A percentile compares a stretch with the other conserved stretches of the same genome.
These are phyloP conservation scores for Lavandula angustifolia DNA, from an alignment of 257 asterid species.

Conservation along the genomic window DNA sequence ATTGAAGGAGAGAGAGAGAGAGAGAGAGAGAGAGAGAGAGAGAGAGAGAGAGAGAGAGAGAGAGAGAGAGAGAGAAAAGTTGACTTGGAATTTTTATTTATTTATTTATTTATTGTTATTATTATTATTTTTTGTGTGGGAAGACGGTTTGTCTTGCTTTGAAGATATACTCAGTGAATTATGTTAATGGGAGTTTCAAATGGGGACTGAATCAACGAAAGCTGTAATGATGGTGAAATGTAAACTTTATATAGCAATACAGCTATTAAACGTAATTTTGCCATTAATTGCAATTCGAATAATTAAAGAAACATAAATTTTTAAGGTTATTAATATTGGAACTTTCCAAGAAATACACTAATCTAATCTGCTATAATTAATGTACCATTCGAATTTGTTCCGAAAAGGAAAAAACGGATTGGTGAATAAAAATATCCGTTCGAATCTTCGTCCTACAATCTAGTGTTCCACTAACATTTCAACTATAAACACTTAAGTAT, in stretches of 20 bases:
- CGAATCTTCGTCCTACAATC: no score
- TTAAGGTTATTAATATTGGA: not conserved
- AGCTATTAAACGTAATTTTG: conserved; percentile 26
- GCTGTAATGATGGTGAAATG: conserved; percentile 42
- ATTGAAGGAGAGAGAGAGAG: not conserved
- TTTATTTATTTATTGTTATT: no score
- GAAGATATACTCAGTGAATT: conserved; percentile 8
- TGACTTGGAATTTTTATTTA: conserved; percentile 34
- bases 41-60: not conserved
- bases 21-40: not conserved
- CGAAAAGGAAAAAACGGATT: no score
- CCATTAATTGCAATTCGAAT: conserved; percentile 4
- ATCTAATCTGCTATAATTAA: no score
- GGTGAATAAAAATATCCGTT: no score
- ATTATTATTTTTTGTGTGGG: not conserved
- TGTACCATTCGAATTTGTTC: no score
- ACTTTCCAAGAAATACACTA: conserved; percentile 5
- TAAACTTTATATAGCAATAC: conserved; percentile 25
- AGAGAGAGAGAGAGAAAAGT: conserved; percentile 25
- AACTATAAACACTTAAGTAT: no score
- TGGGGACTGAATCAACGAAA: conserved; percentile 33
- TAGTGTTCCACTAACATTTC: no score
- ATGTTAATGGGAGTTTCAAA: conserved; percentile 30
- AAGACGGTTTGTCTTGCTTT: not conserved
- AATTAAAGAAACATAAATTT: conserved; percentile 9